Evolutionary conservation across 1,284 basidiomycete species (phyloP).

Genomic region (Austropuccinia psidii): DNA sequence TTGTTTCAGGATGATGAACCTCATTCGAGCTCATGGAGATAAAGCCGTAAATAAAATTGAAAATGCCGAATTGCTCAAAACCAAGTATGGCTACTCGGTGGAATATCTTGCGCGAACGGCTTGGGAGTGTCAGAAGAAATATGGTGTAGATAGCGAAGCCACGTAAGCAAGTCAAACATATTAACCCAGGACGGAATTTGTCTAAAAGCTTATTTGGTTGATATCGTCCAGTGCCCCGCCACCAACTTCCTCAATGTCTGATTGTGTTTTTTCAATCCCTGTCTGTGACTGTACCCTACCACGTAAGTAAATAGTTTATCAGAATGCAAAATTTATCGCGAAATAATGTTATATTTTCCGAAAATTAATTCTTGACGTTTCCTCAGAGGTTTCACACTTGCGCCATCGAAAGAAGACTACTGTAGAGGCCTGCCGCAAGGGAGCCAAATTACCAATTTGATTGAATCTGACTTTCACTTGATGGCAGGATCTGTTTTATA

Average conservation of each 20-base stretch:
- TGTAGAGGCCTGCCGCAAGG: constrained; percentile 25
- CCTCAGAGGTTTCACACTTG: constrained; percentile 15
- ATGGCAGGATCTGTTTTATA: too few relatives aligned
- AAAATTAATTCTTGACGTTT: neutral
- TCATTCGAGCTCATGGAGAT: constrained; percentile 24
- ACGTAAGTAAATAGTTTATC: neutral
- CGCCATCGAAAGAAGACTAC: constrained; percentile 27
- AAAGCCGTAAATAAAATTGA: constrained; percentile 28
- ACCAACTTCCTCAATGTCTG: neutral
- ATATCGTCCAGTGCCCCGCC: constrained; percentile 2
- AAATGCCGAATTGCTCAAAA: constrained; percentile 26
- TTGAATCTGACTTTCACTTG: too few relatives aligned
- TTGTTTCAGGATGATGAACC: constrained; percentile 35
- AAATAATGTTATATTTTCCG: neutral
- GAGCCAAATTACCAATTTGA: constrained; percentile 21
- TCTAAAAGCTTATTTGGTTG: neutral
- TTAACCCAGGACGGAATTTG: neutral
- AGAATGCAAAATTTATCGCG: too few relatives aligned
- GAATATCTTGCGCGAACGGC: constrained; percentile 21
- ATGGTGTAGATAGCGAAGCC: constrained; percentile 9
- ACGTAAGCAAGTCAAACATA: neutral
- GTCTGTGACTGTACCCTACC: constrained; percentile 36
- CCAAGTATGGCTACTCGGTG: constrained; percentile 35
- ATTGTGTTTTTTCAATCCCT: constrained; percentile 28
- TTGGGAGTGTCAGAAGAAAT: constrained; percentile 37